A percentile compares a stretch with the other conserved stretches of the same genome.
Evolutionary conservation across 2,329 filamentous ascomycete species (phyloP).

Genomic region (Trichoderma hamatum): DNA sequence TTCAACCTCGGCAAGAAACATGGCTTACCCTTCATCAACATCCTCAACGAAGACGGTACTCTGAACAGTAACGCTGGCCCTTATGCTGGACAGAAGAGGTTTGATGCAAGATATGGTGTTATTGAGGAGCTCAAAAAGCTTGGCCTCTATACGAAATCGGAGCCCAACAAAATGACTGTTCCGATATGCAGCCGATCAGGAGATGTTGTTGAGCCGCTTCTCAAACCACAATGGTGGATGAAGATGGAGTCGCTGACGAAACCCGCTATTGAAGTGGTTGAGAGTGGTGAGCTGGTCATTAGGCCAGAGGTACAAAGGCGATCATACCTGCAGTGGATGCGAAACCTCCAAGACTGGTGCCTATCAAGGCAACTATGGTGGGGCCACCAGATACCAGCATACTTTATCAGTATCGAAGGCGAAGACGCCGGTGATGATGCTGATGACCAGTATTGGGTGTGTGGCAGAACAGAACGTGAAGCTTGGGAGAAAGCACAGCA

Average conservation of each 20-base stretch:
- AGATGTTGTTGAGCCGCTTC: constrained; percentile 82
- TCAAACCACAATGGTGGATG: constrained; percentile 97
- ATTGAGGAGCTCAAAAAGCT: constrained; percentile 77
- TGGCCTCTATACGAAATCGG: constrained; percentile 82
- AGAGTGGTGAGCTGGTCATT: constrained; percentile 76
- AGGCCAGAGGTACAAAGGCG: constrained; percentile 73
- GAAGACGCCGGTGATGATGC: constrained; percentile 57
- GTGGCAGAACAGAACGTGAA: constrained; percentile 71
- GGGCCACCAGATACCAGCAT: constrained; percentile 86
- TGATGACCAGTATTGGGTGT: constrained; percentile 69
- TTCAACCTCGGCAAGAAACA: constrained; percentile 75
- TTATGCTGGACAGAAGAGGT: constrained; percentile 79
- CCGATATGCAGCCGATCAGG: constrained; percentile 78
- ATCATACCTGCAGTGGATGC: constrained; percentile 80
- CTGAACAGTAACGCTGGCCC: constrained; percentile 78
- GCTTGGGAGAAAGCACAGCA: background rate
- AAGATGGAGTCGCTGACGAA: constrained; percentile 76
- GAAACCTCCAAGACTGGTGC: constrained; percentile 81
- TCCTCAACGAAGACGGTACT: constrained; percentile 80
- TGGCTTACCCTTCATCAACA: constrained; percentile 82
- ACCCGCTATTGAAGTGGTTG: constrained; percentile 73
- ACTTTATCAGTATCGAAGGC: constrained; percentile 74
- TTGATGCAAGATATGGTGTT: constrained; percentile 79
- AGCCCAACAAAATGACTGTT: constrained; percentile 85
- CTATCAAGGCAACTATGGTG: constrained; percentile 86